A percentile compares a stretch with the other conserved stretches of the same genome.
Conservation (phyloP, 805 yeast species). For the Blastobotrys chiropterorum region DNA sequence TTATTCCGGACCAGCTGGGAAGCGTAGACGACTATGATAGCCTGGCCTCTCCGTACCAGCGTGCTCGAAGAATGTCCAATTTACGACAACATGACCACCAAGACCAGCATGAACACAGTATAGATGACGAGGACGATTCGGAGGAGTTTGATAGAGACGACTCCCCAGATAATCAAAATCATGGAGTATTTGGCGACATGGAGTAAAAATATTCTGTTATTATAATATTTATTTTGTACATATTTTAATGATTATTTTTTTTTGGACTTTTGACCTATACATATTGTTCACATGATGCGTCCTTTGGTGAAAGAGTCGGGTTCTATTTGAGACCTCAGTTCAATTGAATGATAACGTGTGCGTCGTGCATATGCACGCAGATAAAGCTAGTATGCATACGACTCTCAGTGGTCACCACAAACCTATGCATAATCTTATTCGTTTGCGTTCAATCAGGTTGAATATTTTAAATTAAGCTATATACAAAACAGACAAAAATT, state of each 20-base stretch:
- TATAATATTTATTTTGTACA: neutral
- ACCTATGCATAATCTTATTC: too few species aligned
- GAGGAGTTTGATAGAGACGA: slow-evolving; percentile 19
- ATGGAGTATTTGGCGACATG: slow-evolving; percentile 35
- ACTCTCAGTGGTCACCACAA: too few species aligned
- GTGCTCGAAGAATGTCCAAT: slow-evolving; percentile 19
- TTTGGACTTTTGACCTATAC: too few species aligned
- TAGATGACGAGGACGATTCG: slow-evolving; percentile 11
- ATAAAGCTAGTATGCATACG: too few species aligned
- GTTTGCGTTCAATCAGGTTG: too few species aligned
- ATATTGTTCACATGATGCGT: too few species aligned
- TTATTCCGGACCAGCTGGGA: neutral
- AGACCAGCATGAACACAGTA: slow-evolving; percentile 3
- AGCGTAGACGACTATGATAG: slow-evolving; percentile 17
- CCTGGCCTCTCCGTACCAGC: slow-evolving; percentile 16
- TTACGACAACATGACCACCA: slow-evolving; percentile 11
- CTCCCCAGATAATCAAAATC: slow-evolving; percentile 20
- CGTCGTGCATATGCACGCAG: too few species aligned
- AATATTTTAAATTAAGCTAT: neutral
- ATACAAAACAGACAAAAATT: neutral
- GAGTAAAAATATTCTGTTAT: slow-evolving; percentile 23
- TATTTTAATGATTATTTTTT: too few species aligned
- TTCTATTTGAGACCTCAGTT: too few species aligned
- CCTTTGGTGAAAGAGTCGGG: too few species aligned
- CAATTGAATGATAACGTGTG: too few species aligned